Base-by-base conservation (phyloP, 1,139 yeast species). In the Wickerhamomyces sp. region DNA sequence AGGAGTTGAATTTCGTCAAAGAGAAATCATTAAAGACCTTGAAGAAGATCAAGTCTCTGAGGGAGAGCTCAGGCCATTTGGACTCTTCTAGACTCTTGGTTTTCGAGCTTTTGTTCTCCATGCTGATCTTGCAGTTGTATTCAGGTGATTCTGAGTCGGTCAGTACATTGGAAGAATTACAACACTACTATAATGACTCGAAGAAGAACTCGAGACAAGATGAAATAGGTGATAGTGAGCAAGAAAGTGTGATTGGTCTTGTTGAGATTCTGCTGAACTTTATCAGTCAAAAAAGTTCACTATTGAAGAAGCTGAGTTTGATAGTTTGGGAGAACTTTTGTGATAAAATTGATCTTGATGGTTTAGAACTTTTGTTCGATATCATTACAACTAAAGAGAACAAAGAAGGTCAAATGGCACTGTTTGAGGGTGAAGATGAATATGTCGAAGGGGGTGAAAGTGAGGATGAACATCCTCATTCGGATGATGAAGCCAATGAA, bases 181-280 rank as follows among this genome's bases (percentile, higher is more conserved):
- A 70, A 38, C 60, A 63, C 14, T 75, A 78, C 40, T 77, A 68
- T 45, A 67, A 68, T 27, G 62, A 63, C 27, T 57, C 64, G 21
- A 62, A 66, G 30, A 50, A 54, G 7, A 45, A 49, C 6, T 28
- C 31, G 16, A 28, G 31, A 16, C 52, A 54, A 13, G 54, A 54
- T 14, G 57, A 54, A 10, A 53, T 51, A 21, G 55, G 55, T 16
- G 55, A 52, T 17, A 57, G 54, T 21, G 56, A 55, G 10, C 69
- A 71, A 15, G 50, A 41, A 38, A 66, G 79, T 1, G 60, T 77
- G 13, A 68, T 78, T 26, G 80, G 85, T 3, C 67, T 91, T 44
- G 77, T 94, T 10, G 97, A 91, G 54, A 78, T 91, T 30, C 63
- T 89, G 33, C 63, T 91, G 31, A 78, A 89, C 14, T 78, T 87